Evolutionary conservation across 768 basidiomycete genomes (phyloP).

Genomic region (Strobilomyces echinocephalus): DNA sequence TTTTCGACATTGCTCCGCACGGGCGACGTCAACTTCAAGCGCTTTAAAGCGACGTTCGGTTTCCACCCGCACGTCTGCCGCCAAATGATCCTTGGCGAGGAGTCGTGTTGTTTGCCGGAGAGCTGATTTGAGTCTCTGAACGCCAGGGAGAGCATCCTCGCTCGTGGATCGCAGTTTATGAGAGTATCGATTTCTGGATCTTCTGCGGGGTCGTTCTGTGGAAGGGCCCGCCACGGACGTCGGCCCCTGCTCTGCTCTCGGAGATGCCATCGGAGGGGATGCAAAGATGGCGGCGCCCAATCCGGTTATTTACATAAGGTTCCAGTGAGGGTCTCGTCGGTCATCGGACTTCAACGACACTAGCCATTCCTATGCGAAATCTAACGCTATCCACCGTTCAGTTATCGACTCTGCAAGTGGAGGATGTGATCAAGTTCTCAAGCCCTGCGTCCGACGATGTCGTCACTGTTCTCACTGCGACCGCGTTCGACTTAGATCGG

Average conservation of each 20-base stretch:
- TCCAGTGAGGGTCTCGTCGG: constrained; percentile 16
- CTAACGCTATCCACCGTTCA: constrained; percentile 40
- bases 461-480: constrained; percentile 39
- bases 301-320: constrained; percentile 5
- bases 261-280: constrained; percentile 13
- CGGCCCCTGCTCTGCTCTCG: constrained; percentile 9
- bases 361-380: constrained; percentile 46
- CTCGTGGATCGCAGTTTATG: constrained; percentile 1
- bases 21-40: constrained; percentile 67
- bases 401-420: constrained; percentile 10
- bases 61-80: constrained; percentile 78
- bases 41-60: constrained; percentile 75
- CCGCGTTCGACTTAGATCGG: constrained; percentile 62
- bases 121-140: constrained; percentile 82
- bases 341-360: background rate
- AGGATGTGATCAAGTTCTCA: constrained; percentile 16
- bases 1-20: constrained; percentile 57
- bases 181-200: constrained; percentile 8
- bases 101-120: constrained; percentile 80
- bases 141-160: constrained; percentile 46
- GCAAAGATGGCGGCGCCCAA: background rate
- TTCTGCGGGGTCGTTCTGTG: constrained; percentile 12
- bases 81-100: constrained; percentile 79
- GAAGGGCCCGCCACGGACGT: constrained; percentile 8
- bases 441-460: constrained; percentile 13